These are phyloP conservation scores for Violaceomyces palustris DNA, from an alignment of 1,284 basidiomycete genomes.

Conservation along the genomic window DNA sequence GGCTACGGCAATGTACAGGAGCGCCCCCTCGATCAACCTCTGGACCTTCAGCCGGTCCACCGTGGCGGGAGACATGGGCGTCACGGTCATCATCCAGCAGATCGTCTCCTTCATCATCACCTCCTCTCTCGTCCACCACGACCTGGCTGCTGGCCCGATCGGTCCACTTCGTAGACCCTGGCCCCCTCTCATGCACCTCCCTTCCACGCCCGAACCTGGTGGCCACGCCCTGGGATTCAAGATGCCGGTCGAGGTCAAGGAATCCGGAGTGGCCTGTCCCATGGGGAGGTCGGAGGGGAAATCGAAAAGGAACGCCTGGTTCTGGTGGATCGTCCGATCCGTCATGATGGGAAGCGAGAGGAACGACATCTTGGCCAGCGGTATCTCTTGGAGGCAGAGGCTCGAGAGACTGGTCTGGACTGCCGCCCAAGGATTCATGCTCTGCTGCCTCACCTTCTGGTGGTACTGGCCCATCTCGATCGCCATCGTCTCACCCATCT, in stretches of 20 bases:
- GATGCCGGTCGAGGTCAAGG: conserved; percentile 24
- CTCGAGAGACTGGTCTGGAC: conserved; percentile 43
- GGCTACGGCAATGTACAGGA: conserved; percentile 35
- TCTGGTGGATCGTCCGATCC: conserved; percentile 40
- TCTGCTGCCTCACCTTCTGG: conserved; percentile 40
- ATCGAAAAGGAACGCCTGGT: conserved; percentile 12
- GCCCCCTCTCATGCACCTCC: conserved; percentile 45
- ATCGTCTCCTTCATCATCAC: conserved; percentile 47
- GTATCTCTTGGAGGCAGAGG: conserved; percentile 33
- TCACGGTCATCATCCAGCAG: conserved; percentile 47
- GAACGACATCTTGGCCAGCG: conserved; percentile 30
- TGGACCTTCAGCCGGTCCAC: conserved; percentile 43
- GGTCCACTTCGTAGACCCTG: conserved; percentile 32
- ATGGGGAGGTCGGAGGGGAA: conserved; percentile 32
- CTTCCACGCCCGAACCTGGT: conserved; percentile 19
- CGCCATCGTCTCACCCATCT: conserved; percentile 48
- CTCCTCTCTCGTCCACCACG: conserved; percentile 32
- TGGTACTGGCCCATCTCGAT: conserved; percentile 50
- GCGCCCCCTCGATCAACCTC: conserved; percentile 19
- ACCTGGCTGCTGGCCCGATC: conserved; percentile 35
- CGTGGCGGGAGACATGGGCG: conserved; percentile 49
- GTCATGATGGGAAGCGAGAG: conserved; percentile 37
- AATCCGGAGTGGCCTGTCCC: conserved; percentile 5
- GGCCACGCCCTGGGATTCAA: conserved; percentile 31
- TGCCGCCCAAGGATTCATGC: conserved; percentile 37